Base-by-base conservation (phyloP, 768 basidiomycete species). In the Russula earlei region DNA sequence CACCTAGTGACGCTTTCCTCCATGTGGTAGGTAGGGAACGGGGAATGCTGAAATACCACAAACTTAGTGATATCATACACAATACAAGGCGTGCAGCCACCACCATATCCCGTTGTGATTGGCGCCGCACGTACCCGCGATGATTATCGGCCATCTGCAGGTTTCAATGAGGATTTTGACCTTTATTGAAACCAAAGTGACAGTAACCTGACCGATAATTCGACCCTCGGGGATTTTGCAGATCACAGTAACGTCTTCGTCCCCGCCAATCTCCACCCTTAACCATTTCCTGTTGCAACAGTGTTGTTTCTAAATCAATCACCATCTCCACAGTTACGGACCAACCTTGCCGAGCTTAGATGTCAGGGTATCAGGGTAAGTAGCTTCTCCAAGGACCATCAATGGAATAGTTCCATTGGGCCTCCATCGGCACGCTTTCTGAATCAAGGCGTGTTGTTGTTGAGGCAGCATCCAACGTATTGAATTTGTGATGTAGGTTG, bases 151-250 rank as follows among this genome's bases (percentile, higher is more conserved):
- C 37, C 47, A 46, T 49, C 41, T 49, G 56, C 50, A 48, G 52
- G 56, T 58, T 58, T 58, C 56, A 58, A 54, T 9, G 57, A 58
- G 57, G 57, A 43, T 41, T 47, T 14, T 29, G 57, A 38, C 41
- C 25, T 29, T 54, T 58, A 47, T 17, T 44, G 46, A 58, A 58
- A 54, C 52, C 10, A 10, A 31, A 31, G 10, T 10, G 10, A 25
- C 14, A 31, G 8, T n/a, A 34, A 58, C 52, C 51, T n/a, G 40
- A 58, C 52, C 51, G 25, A 41, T 37, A 17, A n/a, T 29, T 27
- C 68, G 89, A 31, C 88, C 88, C 5, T 90, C 89, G 50, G 85
- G 87, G 0, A 91, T 87, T 9, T 86, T 88, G 61, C 84, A 85
- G 41, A 91, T 91, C 24, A 91, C 75, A 14, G 83, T 87, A 8